These are phyloP conservation scores for Lactarius sanguifluus DNA, from an alignment of 768 basidiomycete genomes.

Conservation along the genomic window DNA sequence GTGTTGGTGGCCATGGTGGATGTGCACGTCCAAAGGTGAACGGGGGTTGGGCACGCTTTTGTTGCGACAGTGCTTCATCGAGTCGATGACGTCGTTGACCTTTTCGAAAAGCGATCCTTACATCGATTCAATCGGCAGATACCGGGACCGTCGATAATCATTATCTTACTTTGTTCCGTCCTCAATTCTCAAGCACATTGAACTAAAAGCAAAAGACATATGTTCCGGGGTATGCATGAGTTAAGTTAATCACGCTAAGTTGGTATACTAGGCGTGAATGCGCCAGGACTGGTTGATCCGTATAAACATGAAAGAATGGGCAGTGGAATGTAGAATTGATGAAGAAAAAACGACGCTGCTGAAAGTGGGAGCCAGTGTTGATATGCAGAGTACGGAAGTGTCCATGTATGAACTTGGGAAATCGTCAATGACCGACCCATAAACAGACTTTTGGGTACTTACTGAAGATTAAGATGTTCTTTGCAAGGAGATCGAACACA, in stretches of 20 bases:
- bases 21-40: constrained; percentile 12
- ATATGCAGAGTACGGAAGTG: constrained; percentile 6
- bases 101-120: no score
- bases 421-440: background rate
- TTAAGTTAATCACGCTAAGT: constrained; percentile 25
- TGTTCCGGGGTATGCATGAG: constrained; percentile 23
- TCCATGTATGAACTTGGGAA: constrained; percentile 5
- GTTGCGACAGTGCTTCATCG: background rate
- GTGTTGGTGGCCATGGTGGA: constrained; percentile 44
- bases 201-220: background rate
- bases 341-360: background rate
- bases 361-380: constrained; percentile 3
- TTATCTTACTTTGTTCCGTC: background rate
- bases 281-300: constrained; percentile 23
- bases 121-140: background rate
- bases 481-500: constrained; percentile 8
- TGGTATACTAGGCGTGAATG: constrained; percentile 24
- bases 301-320: constrained; percentile 16
- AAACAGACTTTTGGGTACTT: background rate
- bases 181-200: background rate
- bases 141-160: background rate
- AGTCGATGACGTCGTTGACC: constrained; percentile 20
- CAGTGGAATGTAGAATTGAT: constrained; percentile 2
- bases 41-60: background rate
- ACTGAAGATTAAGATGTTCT: constrained; percentile 6